Conservation (phyloP, 2,329 filamentous ascomycete species). For the Aschersonia sp. region DNA sequence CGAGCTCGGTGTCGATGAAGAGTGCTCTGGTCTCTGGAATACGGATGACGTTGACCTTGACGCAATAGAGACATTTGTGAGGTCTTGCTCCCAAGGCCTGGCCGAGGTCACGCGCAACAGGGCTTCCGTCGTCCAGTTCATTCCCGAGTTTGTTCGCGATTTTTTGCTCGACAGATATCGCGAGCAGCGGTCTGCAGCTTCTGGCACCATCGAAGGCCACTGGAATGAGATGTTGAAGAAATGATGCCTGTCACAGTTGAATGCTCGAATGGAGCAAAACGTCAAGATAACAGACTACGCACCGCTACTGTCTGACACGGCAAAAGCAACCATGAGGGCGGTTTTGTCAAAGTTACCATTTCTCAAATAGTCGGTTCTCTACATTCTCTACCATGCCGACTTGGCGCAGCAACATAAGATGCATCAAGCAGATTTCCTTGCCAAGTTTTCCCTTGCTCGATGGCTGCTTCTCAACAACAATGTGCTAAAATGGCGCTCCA, state of each 20-base stretch:
- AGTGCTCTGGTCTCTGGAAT: slow-evolving; percentile 5
- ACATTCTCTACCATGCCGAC: slow-evolving; percentile 26
- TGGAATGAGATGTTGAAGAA: slow-evolving; percentile 28
- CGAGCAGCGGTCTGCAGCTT: slow-evolving; percentile 15
- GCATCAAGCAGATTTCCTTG: slow-evolving; percentile 16
- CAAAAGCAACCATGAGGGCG: slow-evolving; percentile 6
- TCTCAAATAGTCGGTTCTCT: slow-evolving; percentile 26
- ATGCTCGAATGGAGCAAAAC: background rate
- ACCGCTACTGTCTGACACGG: background rate
- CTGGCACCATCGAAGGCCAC: slow-evolving; percentile 13
- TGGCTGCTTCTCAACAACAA: slow-evolving; percentile 17
- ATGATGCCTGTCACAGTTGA: slow-evolving; percentile 27
- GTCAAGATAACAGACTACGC: slow-evolving; percentile 2
- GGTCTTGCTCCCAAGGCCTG: slow-evolving; percentile 33
- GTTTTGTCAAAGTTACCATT: slow-evolving; percentile 22
- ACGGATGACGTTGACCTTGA: slow-evolving; percentile 12
- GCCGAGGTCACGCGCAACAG: slow-evolving; percentile 23
- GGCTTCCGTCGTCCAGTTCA: slow-evolving; percentile 30
- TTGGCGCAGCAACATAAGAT: slow-evolving; percentile 12
- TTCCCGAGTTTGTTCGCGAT: slow-evolving; percentile 35
- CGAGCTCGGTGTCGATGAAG: slow-evolving; percentile 7
- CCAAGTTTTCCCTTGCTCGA: slow-evolving; percentile 9
- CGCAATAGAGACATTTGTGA: slow-evolving; percentile 13
- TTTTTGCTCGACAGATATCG: slow-evolving; percentile 23
- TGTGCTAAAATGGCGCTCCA: slow-evolving; percentile 12